These are phyloP conservation scores for Pyrenopolyporus hunteri DNA, from an alignment of 495 filamentous ascomycete species.

Conservation along the genomic window DNA sequence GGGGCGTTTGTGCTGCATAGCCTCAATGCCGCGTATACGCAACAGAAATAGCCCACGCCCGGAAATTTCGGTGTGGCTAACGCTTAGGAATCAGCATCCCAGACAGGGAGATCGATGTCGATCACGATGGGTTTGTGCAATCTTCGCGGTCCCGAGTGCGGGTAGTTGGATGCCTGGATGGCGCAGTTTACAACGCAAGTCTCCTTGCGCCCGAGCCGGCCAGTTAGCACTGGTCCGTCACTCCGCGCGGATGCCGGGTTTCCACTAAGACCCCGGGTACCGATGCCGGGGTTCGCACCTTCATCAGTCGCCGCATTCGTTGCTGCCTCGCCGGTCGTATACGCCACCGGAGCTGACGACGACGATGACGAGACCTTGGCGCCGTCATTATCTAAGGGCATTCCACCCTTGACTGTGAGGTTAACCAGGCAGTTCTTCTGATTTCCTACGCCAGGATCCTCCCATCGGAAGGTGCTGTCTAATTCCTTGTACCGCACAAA, in stretches of 20 bases:
- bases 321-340: neutral
- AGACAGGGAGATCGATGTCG: conserved; percentile 74
- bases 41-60: conserved; percentile 5
- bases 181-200: conserved; percentile 81
- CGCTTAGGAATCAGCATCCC: conserved; percentile 36
- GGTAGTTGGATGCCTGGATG: conserved; percentile 70
- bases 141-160: conserved; percentile 61
- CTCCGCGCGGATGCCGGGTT: conserved; percentile 44
- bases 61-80: conserved; percentile 19
- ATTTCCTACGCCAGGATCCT: conserved; percentile 47
- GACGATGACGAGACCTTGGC: conserved; percentile 2
- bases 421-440: conserved; percentile 54
- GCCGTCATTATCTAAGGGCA: conserved; percentile 46
- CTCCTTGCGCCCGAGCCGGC: conserved; percentile 62
- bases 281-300: conserved; percentile 34
- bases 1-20: conserved; percentile 11
- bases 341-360: neutral
- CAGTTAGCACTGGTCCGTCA: conserved; percentile 50
- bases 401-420: conserved; percentile 44
- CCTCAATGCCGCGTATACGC: conserved; percentile 8
- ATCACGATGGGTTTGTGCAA: conserved; percentile 80
- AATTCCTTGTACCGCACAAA: conserved; percentile 39
- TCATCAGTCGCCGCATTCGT: conserved; percentile 5
- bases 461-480: conserved; percentile 42
- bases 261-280: conserved; percentile 47